Evolutionary conservation across 1,284 basidiomycete genomes (phyloP), one percentile per base, ranked within the genome.

Genomic region (Irpex lacteus): DNA sequence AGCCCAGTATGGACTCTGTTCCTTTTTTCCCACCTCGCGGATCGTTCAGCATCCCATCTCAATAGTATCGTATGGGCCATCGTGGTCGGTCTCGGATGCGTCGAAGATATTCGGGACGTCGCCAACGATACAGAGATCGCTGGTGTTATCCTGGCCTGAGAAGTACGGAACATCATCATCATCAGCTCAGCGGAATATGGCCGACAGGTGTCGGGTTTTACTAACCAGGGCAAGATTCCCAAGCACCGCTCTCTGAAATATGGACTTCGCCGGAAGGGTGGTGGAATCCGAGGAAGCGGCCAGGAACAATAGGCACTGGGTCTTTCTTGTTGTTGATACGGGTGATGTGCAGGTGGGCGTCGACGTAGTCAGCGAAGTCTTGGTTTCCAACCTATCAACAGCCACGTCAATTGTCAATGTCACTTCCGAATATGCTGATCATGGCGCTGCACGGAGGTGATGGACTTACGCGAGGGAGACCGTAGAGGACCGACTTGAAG

Each of bases 61-160:
- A 50, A 89, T 74, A 21, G 82, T 83, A 65, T 85, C 80, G 69
- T 88, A 90, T 1, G 87, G 87, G 0, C 85, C 85, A 63, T 76
- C 71, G 67, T 90, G 89, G 67, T 90, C 76, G 2, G 64, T 47
- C 55, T 71, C 53, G 58, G 80, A 69, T 5, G 82, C 77, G 0
- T 75, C 75, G 8, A 84, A 77, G 62, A 89, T 78, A 37, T 77
- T 79, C 1, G 77, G 72, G 0, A 89, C 87, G 60, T 82, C 82
- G 1, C 87, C 87, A 18, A 80, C 79, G 15, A 76, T 81, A 71
- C 88, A 90, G 49, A 78, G 74, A 1, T 52, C 66, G 67, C 82
- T 82, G 5, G 78, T 70, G 68, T 88, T 87, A 60, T 89, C 88
- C 62, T 87, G 81, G 1, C 85, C 85, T 18, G 78, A 71, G 3